Conservation (phyloP, 2,329 filamentous ascomycete genomes). For the Diplodia corticola region DNA sequence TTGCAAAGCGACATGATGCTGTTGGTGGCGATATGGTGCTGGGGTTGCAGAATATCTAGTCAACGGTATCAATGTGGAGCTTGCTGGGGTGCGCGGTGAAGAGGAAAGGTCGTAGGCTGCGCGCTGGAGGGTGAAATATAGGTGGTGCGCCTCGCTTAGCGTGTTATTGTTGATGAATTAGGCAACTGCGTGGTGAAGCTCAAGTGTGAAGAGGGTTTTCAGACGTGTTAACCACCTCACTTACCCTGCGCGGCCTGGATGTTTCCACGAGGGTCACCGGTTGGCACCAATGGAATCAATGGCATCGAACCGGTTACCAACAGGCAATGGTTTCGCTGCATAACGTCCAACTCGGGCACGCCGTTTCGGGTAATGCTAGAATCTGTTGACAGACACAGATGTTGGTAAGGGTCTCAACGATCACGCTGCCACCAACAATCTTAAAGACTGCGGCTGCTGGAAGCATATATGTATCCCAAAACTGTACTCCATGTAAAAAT, state of each 20-base stretch:
- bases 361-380: neutral
- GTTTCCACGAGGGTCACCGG: neutral
- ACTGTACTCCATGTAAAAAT: neutral
- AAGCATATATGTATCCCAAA: neutral
- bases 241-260: neutral
- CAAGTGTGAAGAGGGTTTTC: neutral
- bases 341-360: neutral
- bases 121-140: neutral
- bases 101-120: neutral
- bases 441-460: neutral
- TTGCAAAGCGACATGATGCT: neutral
- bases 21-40: neutral
- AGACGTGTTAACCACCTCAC: neutral
- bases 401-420: neutral
- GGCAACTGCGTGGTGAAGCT: neutral
- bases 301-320: neutral
- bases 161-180: neutral
- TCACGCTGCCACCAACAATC: neutral
- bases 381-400: neutral
- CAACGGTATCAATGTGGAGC: neutral
- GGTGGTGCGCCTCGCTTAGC: neutral
- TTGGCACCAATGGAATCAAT: neutral
- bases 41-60: slow-evolving; percentile 3
- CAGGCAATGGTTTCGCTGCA: neutral
- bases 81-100: neutral